Percentiles rank a stretch among this genome's conserved stretches.
Evolutionary conservation across 2,329 filamentous ascomycete genomes (phyloP).

Genomic region (Colletotrichum tropicicola): DNA sequence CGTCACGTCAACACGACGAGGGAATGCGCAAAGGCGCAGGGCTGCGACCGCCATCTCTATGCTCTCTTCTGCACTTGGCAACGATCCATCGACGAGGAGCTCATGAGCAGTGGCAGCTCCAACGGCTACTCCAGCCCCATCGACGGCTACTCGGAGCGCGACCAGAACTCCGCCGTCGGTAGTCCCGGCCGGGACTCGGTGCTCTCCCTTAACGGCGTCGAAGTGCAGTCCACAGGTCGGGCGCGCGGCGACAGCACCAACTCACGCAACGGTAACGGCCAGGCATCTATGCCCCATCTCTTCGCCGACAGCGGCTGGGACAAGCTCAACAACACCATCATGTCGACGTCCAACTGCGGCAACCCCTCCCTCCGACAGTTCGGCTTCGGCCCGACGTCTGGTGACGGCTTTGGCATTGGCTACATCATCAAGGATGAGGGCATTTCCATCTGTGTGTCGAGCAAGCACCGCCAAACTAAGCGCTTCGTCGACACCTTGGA

Average conservation of each 20-base stretch:
- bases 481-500: conserved; percentile 91
- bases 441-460: conserved; percentile 90
- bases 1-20: conserved; percentile 83
- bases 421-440: conserved; percentile 98
- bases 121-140: conserved; percentile 72
- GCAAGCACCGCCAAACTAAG: conserved; percentile 92
- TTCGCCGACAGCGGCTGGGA: conserved; percentile 95
- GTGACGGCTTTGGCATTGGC: conserved; percentile 94
- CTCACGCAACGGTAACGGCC: conserved; percentile 50
- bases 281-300: conserved; percentile 73
- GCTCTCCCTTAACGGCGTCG: conserved; percentile 49
- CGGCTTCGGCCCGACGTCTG: conserved; percentile 93
- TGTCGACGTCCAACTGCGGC: conserved; percentile 98
- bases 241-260: conserved; percentile 63
- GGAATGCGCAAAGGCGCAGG: conserved; percentile 88
- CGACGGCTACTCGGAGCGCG: conserved; percentile 58
- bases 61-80: conserved; percentile 97
- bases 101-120: conserved; percentile 61
- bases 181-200: conserved; percentile 64
- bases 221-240: conserved; percentile 31
- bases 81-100: conserved; percentile 80
- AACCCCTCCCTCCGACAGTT: conserved; percentile 96
- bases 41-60: conserved; percentile 92
- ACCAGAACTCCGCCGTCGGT: conserved; percentile 53
- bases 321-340: conserved; percentile 90